Percentiles rank a stretch among this genome's conserved stretches.
phyloP scores from a whole-genome alignment of 2,329 filamentous ascomycete genomes.

The Penicillium sp. region DNA sequence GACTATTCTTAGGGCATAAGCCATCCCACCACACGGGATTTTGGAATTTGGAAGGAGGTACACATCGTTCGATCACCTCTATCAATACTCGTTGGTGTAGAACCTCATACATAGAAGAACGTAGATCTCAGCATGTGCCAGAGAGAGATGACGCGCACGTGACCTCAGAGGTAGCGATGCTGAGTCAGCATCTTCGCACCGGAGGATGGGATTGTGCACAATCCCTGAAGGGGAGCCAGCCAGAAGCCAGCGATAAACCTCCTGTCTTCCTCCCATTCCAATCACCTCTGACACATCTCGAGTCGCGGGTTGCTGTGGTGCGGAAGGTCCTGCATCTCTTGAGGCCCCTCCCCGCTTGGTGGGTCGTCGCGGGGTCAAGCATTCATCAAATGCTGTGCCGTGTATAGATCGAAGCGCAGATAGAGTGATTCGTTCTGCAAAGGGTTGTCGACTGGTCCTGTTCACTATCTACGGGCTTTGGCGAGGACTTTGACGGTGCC shows the following conservation, averaged over 20 bases:
- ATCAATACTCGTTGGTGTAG: neutral
- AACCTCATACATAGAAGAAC: neutral
- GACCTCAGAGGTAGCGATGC: neutral
- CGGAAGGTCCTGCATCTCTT: neutral
- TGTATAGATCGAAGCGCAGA: constrained; percentile 9
- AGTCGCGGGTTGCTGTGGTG: neutral
- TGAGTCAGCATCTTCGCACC: constrained; percentile 8
- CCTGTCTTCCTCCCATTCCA: constrained; percentile 8
- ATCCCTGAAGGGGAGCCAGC: constrained; percentile 12
- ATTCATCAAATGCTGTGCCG: constrained; percentile 7
- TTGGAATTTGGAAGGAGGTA: neutral
- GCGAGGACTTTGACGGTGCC: neutral
- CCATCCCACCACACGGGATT: neutral
- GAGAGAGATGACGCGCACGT: neutral
- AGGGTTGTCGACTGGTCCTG: neutral
- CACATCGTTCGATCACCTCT: neutral
- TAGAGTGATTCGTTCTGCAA: neutral
- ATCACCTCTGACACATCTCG: constrained; percentile 11
- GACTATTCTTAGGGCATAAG: neutral
- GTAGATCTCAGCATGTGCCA: neutral
- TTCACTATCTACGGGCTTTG: neutral
- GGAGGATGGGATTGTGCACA: too few species aligned
- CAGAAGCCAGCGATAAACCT: constrained; percentile 21
- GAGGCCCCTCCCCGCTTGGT: constrained; percentile 14
- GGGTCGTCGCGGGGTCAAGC: constrained; percentile 22